Evolutionary conservation across 148 eudicot species (phyloP).

Genomic region (Agrostemma githago): DNA sequence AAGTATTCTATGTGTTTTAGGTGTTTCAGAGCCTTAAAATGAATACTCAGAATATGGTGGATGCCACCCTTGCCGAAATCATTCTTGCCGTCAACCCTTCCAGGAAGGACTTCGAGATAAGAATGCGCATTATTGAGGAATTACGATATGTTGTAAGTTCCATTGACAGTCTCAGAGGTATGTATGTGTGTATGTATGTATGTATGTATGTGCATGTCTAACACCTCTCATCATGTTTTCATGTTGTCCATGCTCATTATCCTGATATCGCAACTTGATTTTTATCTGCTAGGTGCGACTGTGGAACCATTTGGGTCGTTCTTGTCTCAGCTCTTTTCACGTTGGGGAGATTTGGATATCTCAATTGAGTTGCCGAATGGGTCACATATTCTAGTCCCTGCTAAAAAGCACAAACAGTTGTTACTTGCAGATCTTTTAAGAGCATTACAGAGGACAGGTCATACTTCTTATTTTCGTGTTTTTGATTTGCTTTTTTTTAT

Average conservation of each 20-base stretch:
- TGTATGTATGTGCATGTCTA: background rate
- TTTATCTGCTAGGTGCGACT: constrained; percentile 67
- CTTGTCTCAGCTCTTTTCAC: constrained; percentile 78
- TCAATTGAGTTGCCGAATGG: constrained; percentile 81
- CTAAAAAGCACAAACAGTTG: constrained; percentile 68
- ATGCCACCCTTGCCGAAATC: constrained; percentile 44
- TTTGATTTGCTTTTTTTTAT: background rate
- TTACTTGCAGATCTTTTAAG: constrained; percentile 54
- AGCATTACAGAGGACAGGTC: constrained; percentile 66
- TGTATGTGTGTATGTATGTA: background rate
- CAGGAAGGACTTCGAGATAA: constrained; percentile 49
- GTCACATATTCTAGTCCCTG: constrained; percentile 54
- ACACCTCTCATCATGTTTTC: constrained; percentile 2
- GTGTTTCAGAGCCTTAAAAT: constrained; percentile 30
- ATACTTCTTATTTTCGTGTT: constrained; percentile 13
- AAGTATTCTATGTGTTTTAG: constrained; percentile 14
- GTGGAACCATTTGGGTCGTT: constrained; percentile 98
- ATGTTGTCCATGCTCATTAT: constrained; percentile 3
- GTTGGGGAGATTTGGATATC: constrained; percentile 92
- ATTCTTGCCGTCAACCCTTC: constrained; percentile 55
- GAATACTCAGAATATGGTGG: constrained; percentile 47
- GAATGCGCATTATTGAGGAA: constrained; percentile 54
- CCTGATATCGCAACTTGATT: background rate
- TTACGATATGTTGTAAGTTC: constrained; percentile 45
- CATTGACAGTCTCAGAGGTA: constrained; percentile 85